Evolutionary conservation across 345 rosid species (phyloP), one percentile per base, ranked within the genome.

Genomic region (Draba incana): DNA sequence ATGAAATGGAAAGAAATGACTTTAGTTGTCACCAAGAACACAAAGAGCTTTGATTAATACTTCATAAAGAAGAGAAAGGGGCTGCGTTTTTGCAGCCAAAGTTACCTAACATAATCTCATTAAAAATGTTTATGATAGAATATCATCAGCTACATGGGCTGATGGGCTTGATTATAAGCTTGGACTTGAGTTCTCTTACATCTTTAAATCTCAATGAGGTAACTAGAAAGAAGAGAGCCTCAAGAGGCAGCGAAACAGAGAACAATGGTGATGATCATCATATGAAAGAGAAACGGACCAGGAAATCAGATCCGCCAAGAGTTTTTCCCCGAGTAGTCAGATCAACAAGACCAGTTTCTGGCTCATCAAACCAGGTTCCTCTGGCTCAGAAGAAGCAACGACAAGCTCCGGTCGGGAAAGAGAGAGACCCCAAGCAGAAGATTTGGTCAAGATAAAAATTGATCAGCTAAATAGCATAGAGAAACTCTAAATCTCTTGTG

Each of bases 251-350:
- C 13, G 97, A 93, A 68, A 68, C 86, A 43, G 97, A 93, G 80
- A 92, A 89, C 84, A 67, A 77, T 66, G 51, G 68, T 39, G 68
- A 20, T 38, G 33, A n/a, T n/a, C n/a, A 59, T 55, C 45, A 82
- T 23, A 69, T 79, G 75, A 67, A 68, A 23, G 90, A 84, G 59
- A 83, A 83, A 65, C 81, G 84, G 70, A 75, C 77, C 45, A 83
- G 94, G 75, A 90, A 83, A 70, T 90, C 96, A 41, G 95, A 90
- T 54, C 98, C 98, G 23, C 92, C 92, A 2, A 88, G 75, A 71
- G 54, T 81, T 35, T 54, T 79, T 15, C 52, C 85, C 20, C 84
- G 83, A 66, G 66, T 77, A 16, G 46, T 56, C 60, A 88, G 92
- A 81, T 59, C 92, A 30, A 52, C 79, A 48, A 87, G 81, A 70